Evolutionary conservation across 345 rosid species (phyloP).

Genomic region (Brassica nigra): DNA sequence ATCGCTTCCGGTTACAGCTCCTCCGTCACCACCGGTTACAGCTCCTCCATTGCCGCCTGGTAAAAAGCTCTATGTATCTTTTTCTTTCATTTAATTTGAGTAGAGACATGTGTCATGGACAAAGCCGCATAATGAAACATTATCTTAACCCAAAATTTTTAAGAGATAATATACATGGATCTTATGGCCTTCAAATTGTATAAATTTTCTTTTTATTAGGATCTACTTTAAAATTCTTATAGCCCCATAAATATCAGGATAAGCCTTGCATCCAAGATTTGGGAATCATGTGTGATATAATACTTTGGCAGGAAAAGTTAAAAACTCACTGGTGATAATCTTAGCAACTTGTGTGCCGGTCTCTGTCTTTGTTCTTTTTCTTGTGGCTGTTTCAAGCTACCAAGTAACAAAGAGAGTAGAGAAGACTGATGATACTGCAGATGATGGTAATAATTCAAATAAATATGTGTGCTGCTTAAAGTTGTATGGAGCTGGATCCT

Average conservation of each 20-base stretch:
- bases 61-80: not conserved
- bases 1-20: conserved; percentile 1
- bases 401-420: not conserved
- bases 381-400: not conserved
- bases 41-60: conserved; percentile 2
- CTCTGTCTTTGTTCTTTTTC: not conserved
- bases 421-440: not conserved
- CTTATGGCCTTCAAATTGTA: not conserved
- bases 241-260: too few species aligned
- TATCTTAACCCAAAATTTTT: not conserved
- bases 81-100: not conserved
- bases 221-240: not conserved
- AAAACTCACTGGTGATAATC: not conserved
- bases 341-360: conserved; percentile 1
- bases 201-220: too few species aligned
- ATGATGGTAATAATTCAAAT: not conserved
- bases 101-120: not conserved
- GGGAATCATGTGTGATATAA: not conserved
- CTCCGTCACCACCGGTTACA: not conserved
- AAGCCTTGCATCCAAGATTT: not conserved
- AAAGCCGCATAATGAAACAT: not conserved
- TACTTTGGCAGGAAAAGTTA: not conserved
- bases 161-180: not conserved
- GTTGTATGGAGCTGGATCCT: not conserved
- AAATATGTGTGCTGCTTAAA: not conserved